Base-by-base conservation (phyloP, 169 alveolate genomes). In the Nephromyces sp. region DNA sequence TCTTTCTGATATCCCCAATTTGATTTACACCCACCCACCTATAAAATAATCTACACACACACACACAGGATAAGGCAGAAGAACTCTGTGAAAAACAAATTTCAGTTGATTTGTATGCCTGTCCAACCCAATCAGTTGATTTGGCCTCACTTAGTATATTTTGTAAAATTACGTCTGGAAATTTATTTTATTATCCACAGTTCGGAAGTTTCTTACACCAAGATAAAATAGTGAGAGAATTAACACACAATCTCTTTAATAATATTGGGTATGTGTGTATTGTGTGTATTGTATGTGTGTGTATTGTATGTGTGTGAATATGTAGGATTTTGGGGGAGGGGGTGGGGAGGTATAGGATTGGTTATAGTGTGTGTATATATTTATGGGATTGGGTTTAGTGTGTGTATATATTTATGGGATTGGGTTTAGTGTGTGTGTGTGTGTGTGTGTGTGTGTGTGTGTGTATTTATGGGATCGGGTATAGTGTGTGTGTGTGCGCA, bases 101-200 rank as follows among this genome's bases (percentile, higher is more conserved):
- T 63, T 82, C 90, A 1, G 90, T 82, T 3, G 89, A 79, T 33
- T 68, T 79, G 61, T 82, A 76, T 76, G 80, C 77, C 21, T 72
- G 88, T 5, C 85, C 84, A 29, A 70, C 82, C 32, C 71, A 74
- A 24, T 52, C 68, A 28, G 65, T n/a, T 6, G 89, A 85, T 35
- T 52, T 87, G 68, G 87, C 92, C 1, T 74, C 90, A 5, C 57
- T 84, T 22, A 73, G 84, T 52, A 87, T 89, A 1, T 75, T 90
- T 0, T 88, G 89, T 3, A 78, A 84, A 75, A 75, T 74, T 52
- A 90, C 93, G 1, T 88, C 91, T n/a, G 95, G 95, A 24, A 91
- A 88, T 30, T 76, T 90, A 25, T 86, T 78, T 57, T 88, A 76
- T 72, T 86, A 86, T 33, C 87, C 86, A 24, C 25, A 86, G 25